Base-by-base conservation (phyloP, 306 rosid genomes). In the Casuarina glauca region DNA sequence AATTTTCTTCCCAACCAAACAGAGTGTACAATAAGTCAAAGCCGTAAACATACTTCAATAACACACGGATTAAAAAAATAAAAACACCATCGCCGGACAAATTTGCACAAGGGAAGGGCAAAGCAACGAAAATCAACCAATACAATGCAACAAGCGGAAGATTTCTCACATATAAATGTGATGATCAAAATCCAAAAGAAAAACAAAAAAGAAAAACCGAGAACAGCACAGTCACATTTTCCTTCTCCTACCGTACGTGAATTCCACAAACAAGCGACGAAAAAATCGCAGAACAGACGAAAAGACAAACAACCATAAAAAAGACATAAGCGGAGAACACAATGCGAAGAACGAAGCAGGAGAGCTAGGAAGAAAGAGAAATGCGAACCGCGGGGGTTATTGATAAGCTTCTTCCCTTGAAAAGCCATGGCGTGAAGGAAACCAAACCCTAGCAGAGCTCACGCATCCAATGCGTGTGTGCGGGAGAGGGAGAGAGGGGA, bases 371-470 rank as follows among this genome's bases (percentile, higher is more conserved):
- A 75, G 76, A 64, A 11, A 61, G 63, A 19, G 52, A 73, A 81
- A 58, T 20, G 61, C 73, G 46, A 69, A 95, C 98, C 91, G 44
- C 81, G 68, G 58, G 97, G 94, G 66, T 93, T 82, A 88, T 91
- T 89, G 90, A 93, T 93, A 85, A 95, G 90, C 93, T 91, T 95
- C 94, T 93, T 93, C 41, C 83, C 86, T 35, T 82, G 89, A 61
- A 85, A 85, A 75, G 90, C 88, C 99, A 94, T 95, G 85, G 80
- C 75, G 79, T 79, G 2, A 76, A 54, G 67, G 83, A 74, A 36
- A 38, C 75, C 11, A 78, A 91, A 88, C 90, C 95, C 93, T 90
- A 80, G 74, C 77, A 73, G 78, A 51, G 84, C 55, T n/a, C 74
- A 76, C 79, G 89, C 95, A 87, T 87, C 89, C 72, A 84, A 78